Evolutionary conservation across 306 rosid species (phyloP), one percentile per base, ranked within the genome.

Genomic region (Medicago arabica): DNA sequence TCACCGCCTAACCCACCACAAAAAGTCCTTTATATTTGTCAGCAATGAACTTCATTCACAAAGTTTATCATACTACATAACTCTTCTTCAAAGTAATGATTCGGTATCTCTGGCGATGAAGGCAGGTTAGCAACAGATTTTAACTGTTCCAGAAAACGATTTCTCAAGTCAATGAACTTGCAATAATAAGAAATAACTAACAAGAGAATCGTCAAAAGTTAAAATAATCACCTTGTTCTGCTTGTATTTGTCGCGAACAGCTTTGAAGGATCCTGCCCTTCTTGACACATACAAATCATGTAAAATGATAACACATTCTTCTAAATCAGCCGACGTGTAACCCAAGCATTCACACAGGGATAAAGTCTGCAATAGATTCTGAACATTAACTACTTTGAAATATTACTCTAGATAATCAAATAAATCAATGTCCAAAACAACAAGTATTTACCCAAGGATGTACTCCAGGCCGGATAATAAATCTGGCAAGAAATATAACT

Each of bases 361-460:
- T 36, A 71, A 17, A 76, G 81, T 72, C 96, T 92, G 88, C 69
- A 69, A 79, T 46, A 44, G 2, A 68, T 6, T 51, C 17, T 54
- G 15, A 17, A 50, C 70, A 59, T 34, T 74, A 1, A 78, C 51
- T 67, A n/a, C 59, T 55, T 43, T 76, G 39, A 66, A 53, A 7
- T 3, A 68, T 25, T 36, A 63, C 19, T 69, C 39, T 9, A 43
- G 12, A 13, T 9, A 46, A 18, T 7, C 0, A 28, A 60, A 13
- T 0, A 60, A 4, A 4, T 4, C 53, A 34, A 0, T 11, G 10
- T 18, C 4, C 67, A 25, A 4, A 66, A 43, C 4, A 53, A 16
- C 43, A 55, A 46, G 64, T 76, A 66, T 85, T 85, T 74, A 94
- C 98, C 98, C 98, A 94, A 41, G 98, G 97, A 75, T 85, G 81